Evolutionary conservation across 208 protist species (phyloP).

Genomic region (Acanthamoeba lenticulata): DNA sequence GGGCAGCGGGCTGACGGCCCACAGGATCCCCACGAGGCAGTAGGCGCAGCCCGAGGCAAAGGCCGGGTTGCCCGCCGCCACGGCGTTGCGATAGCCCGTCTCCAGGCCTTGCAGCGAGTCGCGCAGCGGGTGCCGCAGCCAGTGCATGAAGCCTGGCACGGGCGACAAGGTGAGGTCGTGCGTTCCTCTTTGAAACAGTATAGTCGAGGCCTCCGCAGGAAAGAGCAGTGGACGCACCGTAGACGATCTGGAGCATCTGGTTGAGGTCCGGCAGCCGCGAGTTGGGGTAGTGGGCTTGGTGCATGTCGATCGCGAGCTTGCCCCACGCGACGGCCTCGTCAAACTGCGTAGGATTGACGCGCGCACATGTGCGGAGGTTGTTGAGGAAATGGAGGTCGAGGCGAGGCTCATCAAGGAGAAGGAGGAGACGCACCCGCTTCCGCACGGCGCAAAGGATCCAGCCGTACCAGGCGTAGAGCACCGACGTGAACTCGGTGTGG

Average conservation of each 20-base stretch:
- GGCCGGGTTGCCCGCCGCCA: constrained; percentile 19
- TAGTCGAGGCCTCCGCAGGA: background rate
- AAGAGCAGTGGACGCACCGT: background rate
- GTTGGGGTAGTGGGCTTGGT: background rate
- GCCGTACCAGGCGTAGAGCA: constrained; percentile 24
- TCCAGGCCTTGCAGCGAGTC: background rate
- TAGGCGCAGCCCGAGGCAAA: background rate
- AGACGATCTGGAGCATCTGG: background rate
- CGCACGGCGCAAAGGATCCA: constrained; percentile 6
- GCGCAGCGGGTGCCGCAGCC: background rate
- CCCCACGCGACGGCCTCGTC: constrained; percentile 11
- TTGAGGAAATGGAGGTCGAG: too few species aligned
- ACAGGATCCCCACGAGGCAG: background rate
- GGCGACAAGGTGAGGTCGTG: background rate
- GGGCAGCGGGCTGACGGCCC: background rate
- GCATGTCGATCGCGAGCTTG: background rate
- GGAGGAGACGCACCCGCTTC: background rate
- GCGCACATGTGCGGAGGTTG: too few species aligned
- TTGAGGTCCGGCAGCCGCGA: background rate
- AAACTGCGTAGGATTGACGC: background rate
- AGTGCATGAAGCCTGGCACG: background rate
- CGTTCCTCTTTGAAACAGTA: background rate
- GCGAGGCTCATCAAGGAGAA: background rate
- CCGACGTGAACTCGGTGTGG: background rate
- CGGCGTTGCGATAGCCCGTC: background rate